Evolutionary conservation across 495 filamentous ascomycete species (phyloP), one percentile per base, ranked within the genome.

Genomic region (Neurospora sp.): DNA sequence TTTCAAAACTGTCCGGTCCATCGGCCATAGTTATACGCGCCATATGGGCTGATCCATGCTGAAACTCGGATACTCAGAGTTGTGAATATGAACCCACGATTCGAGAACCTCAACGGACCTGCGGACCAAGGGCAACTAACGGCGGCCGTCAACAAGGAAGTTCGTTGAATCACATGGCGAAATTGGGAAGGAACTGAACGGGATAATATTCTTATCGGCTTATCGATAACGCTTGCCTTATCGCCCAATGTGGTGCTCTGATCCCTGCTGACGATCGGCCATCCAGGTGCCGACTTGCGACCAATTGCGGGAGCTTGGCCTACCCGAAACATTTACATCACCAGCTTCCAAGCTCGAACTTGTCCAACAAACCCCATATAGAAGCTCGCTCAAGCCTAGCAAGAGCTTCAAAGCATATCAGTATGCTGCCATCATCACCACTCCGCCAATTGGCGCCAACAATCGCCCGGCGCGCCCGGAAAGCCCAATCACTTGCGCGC

Each of bases 401-500:
- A 31, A 62, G 5, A 62, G 54, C 27, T 62, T 9, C 27, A 62
- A 3, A 62, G 54, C 2, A 31, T 14, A 35, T 18, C 54, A 35
- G 1, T 4, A 62, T 62, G 54, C 7, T 62, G 14, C 27, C 23
- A 69, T 16, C 70, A 54, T 40, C 14, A 48, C 71, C 7, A 27
- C 74, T 75, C 3, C 70, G 39, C 69, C 46, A 62, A 16, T 48
- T 73, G 62, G 70, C 75, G 4, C 73, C 66, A 41, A 66, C 71
- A 27, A 70, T 74, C 3, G 71, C 71, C 73, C 71, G 73, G 48
- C 66, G 70, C 35, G 70, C 5, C 40, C 39, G 69, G 14, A 38
- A 20, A 37, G 16, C 31, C 31, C 1, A 16, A 14, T 1, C 54
- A 62, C 18, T 62, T 62, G 54, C 54, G 2, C 54, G 54, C 40